phyloP scores from a whole-genome alignment of 805 yeast genomes.

The Wickerhamomyces kurtzmanii region DNA sequence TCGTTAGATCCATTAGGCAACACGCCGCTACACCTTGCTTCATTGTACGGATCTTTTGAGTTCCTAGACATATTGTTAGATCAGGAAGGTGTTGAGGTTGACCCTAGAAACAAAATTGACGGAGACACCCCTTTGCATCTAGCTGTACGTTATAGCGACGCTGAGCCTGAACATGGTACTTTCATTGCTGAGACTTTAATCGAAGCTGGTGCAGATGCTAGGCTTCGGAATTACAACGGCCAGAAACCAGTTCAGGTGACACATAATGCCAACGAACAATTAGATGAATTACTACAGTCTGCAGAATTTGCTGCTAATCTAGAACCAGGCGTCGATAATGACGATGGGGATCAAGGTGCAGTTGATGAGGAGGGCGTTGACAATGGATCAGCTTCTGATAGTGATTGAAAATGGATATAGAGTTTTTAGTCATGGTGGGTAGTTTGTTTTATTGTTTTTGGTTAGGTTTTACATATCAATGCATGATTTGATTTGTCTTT shows the following conservation, averaged over 20 bases:
- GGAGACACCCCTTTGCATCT: conserved; percentile 87
- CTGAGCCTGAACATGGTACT: conserved; percentile 79
- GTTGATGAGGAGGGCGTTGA: conserved; percentile 25
- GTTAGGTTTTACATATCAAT: neutral
- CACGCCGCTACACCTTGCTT: conserved; percentile 74
- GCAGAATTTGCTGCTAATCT: conserved; percentile 67
- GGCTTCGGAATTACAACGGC: conserved; percentile 45
- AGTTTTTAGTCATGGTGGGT: neutral
- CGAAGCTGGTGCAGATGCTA: conserved; percentile 88
- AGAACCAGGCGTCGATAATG: conserved; percentile 21
- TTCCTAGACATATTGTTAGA: conserved; percentile 75
- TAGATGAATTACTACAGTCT: conserved; percentile 59
- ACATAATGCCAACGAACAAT: conserved; percentile 38
- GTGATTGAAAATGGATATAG: conserved; percentile 2
- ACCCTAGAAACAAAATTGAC: conserved; percentile 59
- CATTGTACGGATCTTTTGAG: conserved; percentile 77
- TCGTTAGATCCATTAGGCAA: conserved; percentile 73
- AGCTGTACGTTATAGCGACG: conserved; percentile 67
- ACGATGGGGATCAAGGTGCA: conserved; percentile 21
- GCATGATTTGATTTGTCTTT: conserved; percentile 1
- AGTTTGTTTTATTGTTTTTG: neutral
- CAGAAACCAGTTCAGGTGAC: conserved; percentile 71
- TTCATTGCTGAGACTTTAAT: conserved; percentile 71
- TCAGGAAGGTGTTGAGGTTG: conserved; percentile 84
- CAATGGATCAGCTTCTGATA: conserved; percentile 20